These are phyloP conservation scores for Jatropha podagrica DNA, from an alignment of 441 rosid genomes.

Conservation along the genomic window DNA sequence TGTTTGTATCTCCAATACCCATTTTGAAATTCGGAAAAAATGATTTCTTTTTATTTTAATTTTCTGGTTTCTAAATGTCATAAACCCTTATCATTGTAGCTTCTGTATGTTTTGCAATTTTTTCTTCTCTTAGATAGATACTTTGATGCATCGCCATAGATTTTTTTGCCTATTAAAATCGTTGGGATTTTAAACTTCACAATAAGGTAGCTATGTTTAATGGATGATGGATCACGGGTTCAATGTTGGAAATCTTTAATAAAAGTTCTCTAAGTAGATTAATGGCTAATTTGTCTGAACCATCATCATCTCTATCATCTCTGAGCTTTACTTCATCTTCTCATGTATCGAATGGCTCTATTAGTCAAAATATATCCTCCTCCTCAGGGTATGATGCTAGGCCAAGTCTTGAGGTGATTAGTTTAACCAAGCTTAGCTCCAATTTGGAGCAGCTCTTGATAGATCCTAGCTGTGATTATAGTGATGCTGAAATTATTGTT, in stretches of 20 bases:
- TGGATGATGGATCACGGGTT: constrained; percentile 25
- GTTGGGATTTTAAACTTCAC: not conserved
- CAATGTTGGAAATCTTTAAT: constrained; percentile 3
- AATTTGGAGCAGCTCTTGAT: constrained; percentile 66
- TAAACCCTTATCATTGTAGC: not conserved
- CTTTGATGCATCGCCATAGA: not conserved
- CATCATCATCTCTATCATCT: constrained; percentile 73
- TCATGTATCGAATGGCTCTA: constrained; percentile 52
- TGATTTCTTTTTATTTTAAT: not conserved
- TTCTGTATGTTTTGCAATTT: not conserved
- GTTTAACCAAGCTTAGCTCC: constrained; percentile 70
- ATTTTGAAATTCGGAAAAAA: not conserved
- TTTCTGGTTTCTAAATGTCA: not conserved
- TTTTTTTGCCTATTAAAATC: not conserved
- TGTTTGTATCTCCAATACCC: not conserved
- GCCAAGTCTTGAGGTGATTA: constrained; percentile 49
- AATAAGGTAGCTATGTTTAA: constrained; percentile 2
- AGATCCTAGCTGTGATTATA: constrained; percentile 44
- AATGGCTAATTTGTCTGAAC: constrained; percentile 67
- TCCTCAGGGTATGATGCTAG: constrained; percentile 34
- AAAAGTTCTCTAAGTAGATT: constrained; percentile 11
- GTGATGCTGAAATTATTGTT: constrained; percentile 75
- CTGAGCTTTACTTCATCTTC: constrained; percentile 64
- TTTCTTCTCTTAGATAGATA: not conserved
- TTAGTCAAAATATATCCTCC: constrained; percentile 37